Evolutionary conservation across 2,329 filamentous ascomycete genomes (phyloP), one percentile per base, ranked within the genome.

Genomic region (Xylariaceae sp.): DNA sequence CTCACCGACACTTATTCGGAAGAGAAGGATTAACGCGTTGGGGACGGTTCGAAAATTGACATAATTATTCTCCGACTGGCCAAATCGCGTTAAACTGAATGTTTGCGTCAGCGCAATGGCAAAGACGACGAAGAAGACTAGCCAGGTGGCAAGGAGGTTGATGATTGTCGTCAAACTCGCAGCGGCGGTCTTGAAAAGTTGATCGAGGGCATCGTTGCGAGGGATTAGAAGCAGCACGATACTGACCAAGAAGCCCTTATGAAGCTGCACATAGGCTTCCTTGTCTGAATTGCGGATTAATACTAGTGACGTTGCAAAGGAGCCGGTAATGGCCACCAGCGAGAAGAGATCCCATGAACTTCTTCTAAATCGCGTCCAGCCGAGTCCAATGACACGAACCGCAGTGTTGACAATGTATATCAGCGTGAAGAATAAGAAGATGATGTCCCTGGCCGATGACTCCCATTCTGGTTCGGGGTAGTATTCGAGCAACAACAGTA

Each of bases 321-420:
- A 86, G 3, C 91, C 92, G 4, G 80, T 81, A 3, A 97, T 87
- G 0, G 87, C 81, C 46, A 92, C 71, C 9, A 97, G 73, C 0
- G 91, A 91, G 70, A 91, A 99, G 1, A 99, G 67, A 69, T 99
- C 94, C 94, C 94, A 99, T 0, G 92, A 92, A 69, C 92, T 97
- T 67, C 86, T 85, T 30, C 91, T 83, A 69, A 96, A 99, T 44
- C 94, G 84, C 53, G 86, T 81, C 94, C 94, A 99, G 1, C 91
- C 91, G 30, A 97, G 81, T 9, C 94, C 94, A 55, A 91, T 74
- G 55, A 99, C 84, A 29, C 94, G 88, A 56, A 99, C 86, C 34
- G 84, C 70, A 47, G 96, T 84, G 68, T 99, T 97, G 56, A 80
- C 78, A 56, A 90, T 80, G 71, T 96, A 96, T 57, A 95, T 79